These are phyloP conservation scores for Penicillium flavigenum DNA, from an alignment of 495 filamentous ascomycete species.

Conservation along the genomic window DNA sequence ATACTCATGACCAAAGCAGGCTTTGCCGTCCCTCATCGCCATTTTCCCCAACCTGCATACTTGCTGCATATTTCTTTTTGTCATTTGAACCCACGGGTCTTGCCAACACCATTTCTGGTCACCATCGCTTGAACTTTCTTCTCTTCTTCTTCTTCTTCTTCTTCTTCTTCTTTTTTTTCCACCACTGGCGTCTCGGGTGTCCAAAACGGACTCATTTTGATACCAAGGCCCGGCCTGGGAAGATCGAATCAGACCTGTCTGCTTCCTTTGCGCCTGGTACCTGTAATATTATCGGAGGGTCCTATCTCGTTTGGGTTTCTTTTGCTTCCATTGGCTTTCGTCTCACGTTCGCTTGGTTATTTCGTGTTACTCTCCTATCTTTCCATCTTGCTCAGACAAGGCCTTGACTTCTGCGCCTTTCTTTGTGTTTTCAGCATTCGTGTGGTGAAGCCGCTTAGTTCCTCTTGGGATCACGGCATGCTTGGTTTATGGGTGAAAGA, in stretches of 20 bases:
- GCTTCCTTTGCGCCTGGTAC: conserved; percentile 5
- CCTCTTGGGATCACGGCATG: background rate
- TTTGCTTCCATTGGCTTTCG: conserved; percentile 16
- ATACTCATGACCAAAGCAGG: conserved; percentile 49
- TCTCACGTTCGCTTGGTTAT: conserved; percentile 19
- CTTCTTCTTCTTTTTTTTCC: conserved; percentile 24
- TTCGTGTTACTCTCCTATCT: conserved; percentile 3
- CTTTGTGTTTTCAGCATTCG: conserved; percentile 13
- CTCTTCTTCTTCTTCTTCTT: conserved; percentile 17
- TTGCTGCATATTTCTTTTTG: conserved; percentile 13
- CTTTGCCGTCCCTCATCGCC: conserved; percentile 45
- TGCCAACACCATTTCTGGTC: conserved; percentile 11
- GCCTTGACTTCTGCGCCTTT: conserved; percentile 22
- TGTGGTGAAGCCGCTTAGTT: background rate
- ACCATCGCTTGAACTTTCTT: conserved; percentile 4
- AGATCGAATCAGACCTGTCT: background rate
- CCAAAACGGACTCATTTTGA: conserved; percentile 20
- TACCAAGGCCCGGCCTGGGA: conserved; percentile 6
- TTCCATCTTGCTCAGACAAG: conserved; percentile 17
- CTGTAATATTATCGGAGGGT: conserved; percentile 36
- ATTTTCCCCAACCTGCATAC: conserved; percentile 9
- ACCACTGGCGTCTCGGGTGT: conserved; percentile 31
- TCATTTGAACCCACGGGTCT: conserved; percentile 18
- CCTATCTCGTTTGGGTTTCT: conserved; percentile 7
- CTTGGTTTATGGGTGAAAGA: conserved; percentile 17